Conservation (phyloP, 768 basidiomycete species). For the Termitomyces sp. region DNA sequence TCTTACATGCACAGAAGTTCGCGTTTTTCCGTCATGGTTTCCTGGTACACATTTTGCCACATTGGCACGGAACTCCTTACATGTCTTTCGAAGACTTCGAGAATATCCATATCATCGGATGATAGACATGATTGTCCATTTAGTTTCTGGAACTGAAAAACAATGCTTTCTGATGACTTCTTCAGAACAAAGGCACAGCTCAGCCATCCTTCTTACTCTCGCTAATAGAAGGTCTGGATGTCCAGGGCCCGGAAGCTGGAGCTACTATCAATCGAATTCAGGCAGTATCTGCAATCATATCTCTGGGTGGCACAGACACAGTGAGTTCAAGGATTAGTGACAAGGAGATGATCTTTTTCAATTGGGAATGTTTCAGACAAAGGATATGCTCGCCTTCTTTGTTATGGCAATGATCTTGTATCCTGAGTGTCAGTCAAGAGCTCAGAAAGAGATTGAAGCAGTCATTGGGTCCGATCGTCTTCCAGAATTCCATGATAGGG, state of each 20-base stretch:
- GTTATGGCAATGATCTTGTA: constrained; percentile 23
- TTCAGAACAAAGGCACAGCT: constrained; percentile 7
- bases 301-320: constrained; percentile 12
- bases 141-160: neutral
- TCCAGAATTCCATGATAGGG: constrained; percentile 15
- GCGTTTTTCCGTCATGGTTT: constrained; percentile 15
- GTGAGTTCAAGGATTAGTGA: neutral
- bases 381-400: constrained; percentile 16
- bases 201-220: constrained; percentile 10
- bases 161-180: neutral
- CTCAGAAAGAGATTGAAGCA: constrained; percentile 24
- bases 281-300: constrained; percentile 6
- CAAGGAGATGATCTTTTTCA: neutral
- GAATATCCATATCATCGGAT: no score
- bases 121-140: constrained; percentile 11
- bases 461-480: no score
- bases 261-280: neutral
- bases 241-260: neutral
- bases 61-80: no score
- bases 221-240: constrained; percentile 2
- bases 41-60: no score
- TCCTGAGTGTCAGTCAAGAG: constrained; percentile 21
- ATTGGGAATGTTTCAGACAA: constrained; percentile 14
- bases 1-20: no score
- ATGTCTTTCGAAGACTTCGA: neutral